Conservation (phyloP, 2,329 filamentous ascomycete species). For the Escovopsis sp. region DNA sequence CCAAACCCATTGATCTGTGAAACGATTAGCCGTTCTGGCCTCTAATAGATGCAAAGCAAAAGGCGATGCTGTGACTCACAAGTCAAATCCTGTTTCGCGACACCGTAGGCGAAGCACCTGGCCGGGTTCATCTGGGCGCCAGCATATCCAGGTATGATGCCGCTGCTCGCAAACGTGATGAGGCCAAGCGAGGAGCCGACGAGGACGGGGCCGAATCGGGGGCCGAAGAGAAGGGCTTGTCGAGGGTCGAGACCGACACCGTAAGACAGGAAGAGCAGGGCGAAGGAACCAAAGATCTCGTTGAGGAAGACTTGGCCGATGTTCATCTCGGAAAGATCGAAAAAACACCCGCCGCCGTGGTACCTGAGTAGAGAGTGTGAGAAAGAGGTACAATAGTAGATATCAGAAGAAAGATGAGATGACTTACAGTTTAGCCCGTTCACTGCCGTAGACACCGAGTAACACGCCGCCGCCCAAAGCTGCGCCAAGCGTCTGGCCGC, state of each 20-base stretch:
- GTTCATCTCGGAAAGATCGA: conserved; percentile 20
- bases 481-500: conserved; percentile 29
- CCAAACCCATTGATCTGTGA: conserved; percentile 22
- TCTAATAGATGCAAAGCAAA: conserved; percentile 1
- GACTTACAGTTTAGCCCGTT: conserved; percentile 15
- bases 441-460: conserved; percentile 18
- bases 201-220: conserved; percentile 31
- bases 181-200: conserved; percentile 27
- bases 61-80: conserved; percentile 2
- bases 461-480: conserved; percentile 29
- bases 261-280: conserved; percentile 27
- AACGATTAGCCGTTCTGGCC: neutral
- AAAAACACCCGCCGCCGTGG: conserved; percentile 23
- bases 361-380: conserved; percentile 1
- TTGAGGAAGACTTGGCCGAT: conserved; percentile 28
- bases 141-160: conserved; percentile 24
- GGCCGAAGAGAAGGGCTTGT: conserved; percentile 33
- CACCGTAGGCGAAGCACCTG: conserved; percentile 28
- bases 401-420: no score
- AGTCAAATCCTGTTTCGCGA: conserved; percentile 17
- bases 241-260: conserved; percentile 38
- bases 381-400: neutral
- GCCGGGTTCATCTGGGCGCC: conserved; percentile 30
- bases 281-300: conserved; percentile 27
- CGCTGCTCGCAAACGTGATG: conserved; percentile 22